Evolutionary conservation across 2,329 filamentous ascomycete species (phyloP), one percentile per base, ranked within the genome.

Genomic region (Lasiodiplodia sp.): DNA sequence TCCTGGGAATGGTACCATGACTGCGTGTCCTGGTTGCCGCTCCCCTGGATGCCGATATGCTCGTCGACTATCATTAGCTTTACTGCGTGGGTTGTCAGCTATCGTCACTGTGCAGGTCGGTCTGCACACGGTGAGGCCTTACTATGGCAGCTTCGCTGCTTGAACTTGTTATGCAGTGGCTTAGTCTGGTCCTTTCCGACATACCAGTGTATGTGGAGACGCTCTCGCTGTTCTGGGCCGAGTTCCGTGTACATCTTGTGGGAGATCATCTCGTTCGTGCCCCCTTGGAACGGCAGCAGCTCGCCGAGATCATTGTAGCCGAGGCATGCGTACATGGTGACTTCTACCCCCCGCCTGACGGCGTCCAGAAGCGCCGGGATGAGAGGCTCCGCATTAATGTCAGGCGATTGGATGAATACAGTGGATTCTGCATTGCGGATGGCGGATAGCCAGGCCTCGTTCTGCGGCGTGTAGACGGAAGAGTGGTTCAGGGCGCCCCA

Each of bases 281-380:
- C 91, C 37, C 91, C 91, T 76, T 94, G 91, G 69, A 88, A 87
- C 0, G 92, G 92, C 0, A 95, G 86, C 38, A 94, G 85, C 76
- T 94, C 91, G 25, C 92, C 92, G 0, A 87, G 82, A 72, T 94
- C 92, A 71, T 94, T 94, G 80, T 95, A 95, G 1, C 92, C 91
- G 0, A 94, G 85, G 71, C 91, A 93, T 1, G 93, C 84, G 71
- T 92, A 94, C 75, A 88, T 90, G 0, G 86, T 88, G 0, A 94
- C 88, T 63, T 89, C 82, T 0, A 94, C 79, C 0, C 91, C 91
- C 1, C 91, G 83, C 69, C 88, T 84, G n/a, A 90, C 85, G 0
- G 92, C 91, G 3, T 84, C 85, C 0, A 86, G 75, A 3, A 94
- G 85, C 0, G 88, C 89, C 0, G 88, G 86, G 0, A 93, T 74